Evolutionary conservation across 2,329 filamentous ascomycete species (phyloP).

Genomic region (Gnomoniopsis smithogilvyi): DNA sequence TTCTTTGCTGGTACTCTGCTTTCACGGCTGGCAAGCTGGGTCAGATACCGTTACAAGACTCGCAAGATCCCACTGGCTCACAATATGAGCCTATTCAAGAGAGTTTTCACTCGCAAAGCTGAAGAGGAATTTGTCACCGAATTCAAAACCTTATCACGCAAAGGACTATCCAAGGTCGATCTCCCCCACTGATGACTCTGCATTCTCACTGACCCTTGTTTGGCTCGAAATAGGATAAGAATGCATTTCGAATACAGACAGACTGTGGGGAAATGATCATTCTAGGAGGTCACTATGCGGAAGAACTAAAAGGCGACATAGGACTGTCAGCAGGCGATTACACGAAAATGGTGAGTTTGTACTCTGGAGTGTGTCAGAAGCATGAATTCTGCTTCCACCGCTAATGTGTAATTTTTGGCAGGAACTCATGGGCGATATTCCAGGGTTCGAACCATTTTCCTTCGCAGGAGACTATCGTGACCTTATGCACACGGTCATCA

Average conservation of each 20-base stretch:
- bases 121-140: background rate
- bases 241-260: background rate
- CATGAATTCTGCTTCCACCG: background rate
- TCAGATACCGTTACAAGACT: background rate
- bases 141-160: background rate
- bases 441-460: background rate
- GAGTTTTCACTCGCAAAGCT: background rate
- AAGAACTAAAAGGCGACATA: background rate
- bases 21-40: background rate
- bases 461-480: background rate
- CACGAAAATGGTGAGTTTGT: background rate
- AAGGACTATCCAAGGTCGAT: background rate
- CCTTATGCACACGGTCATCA: background rate
- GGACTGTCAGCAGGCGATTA: background rate
- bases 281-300: background rate
- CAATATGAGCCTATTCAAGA: background rate
- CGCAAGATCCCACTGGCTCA: background rate
- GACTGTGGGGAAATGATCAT: background rate
- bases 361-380: background rate
- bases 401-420: background rate
- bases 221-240: background rate
- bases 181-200: background rate
- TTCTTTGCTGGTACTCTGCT: background rate
- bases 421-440: background rate
- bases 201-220: background rate